Base-by-base conservation (phyloP, 257 asterid genomes). In the Gentiana macrophylla region DNA sequence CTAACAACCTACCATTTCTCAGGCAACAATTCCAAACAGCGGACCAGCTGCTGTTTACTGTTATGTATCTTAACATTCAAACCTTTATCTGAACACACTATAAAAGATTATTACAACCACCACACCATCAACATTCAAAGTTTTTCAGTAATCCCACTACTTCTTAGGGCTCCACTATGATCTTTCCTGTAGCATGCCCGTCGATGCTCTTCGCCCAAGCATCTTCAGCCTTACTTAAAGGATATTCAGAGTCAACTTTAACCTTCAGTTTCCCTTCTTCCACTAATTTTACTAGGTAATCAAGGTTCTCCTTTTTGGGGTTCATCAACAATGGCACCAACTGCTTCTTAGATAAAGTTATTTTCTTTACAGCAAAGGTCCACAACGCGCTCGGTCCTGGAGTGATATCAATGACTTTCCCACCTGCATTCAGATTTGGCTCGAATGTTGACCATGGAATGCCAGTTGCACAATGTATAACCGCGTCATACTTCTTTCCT, bases 151-250 rank as follows among this genome's bases (percentile, higher is more conserved):
- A 24, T 24, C 24, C 24, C 24, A 24, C 24, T 24, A 24, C 24
- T 24, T 24, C 47, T 7, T 44, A 57, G 76, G 12, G 87, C 58
- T 79, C 83, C 46, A 82, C 77, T 1, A 82, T 53, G 35, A 80
- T 72, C 73, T 87, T 87, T 41, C 94, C 89, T 0, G 86, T 80
- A 1, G 94, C 86, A 73, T 87, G 94, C 6, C 93, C 94, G 24
- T 67, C 84, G 1, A 75, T 67, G 37, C 73, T 53, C 76, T 62
- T 80, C 2, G 62, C 69, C 96, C 96, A 82, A 47, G 78, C 96
- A 49, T 78, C 86, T 60, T 75, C 90, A 44, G 72, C 86, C 46
- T 52, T 67, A 56, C 78, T 70, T 35, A 88, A 56, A 4, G 68
- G 48, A 57, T 71, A 56, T 55, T 59, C 74, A 0, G 93, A 88